Evolutionary conservation across 305 asterid genomes (phyloP).

Genomic region (Rubia tinctorum): DNA sequence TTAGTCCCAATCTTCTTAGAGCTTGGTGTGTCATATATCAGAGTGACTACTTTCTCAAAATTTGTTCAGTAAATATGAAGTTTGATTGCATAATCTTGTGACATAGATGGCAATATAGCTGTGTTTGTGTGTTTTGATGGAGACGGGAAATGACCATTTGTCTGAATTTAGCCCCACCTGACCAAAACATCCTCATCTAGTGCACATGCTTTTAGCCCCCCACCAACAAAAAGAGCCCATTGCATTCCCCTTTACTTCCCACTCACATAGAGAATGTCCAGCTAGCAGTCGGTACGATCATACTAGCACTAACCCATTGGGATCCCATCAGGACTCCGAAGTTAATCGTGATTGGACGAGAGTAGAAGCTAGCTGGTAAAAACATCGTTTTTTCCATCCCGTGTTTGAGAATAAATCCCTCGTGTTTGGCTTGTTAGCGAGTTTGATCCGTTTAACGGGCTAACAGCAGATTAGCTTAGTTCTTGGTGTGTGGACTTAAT

Average conservation of each 20-base stretch:
- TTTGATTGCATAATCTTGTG: not conserved
- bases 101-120: not conserved
- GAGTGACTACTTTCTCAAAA: not conserved
- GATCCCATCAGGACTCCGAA: too few species aligned
- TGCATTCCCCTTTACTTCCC: slow-evolving; percentile 13
- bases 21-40: not conserved
- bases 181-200: slow-evolving; percentile 13
- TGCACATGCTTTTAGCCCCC: not conserved
- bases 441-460: not conserved
- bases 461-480: not conserved
- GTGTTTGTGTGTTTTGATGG: not conserved
- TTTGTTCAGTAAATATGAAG: not conserved
- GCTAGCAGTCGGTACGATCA: slow-evolving; percentile 12
- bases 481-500: not conserved
- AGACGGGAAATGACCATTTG: slow-evolving; percentile 8
- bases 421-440: not conserved
- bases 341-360: too few species aligned
- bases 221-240: slow-evolving; percentile 9
- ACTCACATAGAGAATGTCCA: slow-evolving; percentile 7
- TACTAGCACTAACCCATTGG: too few species aligned
- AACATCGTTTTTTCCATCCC: not conserved
- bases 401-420: not conserved
- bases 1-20: not conserved
- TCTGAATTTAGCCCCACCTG: slow-evolving; percentile 17
- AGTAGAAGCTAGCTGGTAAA: not conserved